Evolutionary conservation across 371 early-diverging fungal genomes (phyloP).

Genomic region (Blakeslea trispora): DNA sequence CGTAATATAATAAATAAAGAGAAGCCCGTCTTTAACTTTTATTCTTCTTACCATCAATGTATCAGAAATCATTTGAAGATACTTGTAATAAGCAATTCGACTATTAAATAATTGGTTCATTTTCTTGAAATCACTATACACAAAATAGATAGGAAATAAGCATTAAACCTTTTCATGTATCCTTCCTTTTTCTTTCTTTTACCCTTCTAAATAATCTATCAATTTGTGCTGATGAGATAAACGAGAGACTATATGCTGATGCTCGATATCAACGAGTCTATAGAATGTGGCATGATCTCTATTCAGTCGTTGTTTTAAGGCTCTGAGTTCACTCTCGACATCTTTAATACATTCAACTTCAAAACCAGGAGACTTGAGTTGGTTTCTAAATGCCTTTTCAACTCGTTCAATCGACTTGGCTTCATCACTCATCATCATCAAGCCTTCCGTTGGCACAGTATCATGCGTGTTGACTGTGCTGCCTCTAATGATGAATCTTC

Average conservation of each 20-base stretch:
- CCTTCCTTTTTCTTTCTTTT: too few relatives aligned
- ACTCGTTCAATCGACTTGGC: not conserved
- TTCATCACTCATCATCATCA: not conserved
- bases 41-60: constrained; percentile 28
- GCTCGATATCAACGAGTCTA: constrained; percentile 2
- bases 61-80: constrained; percentile 61
- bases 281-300: not conserved
- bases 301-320: not conserved
- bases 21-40: too few relatives aligned
- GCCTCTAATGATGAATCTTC: constrained; percentile 30
- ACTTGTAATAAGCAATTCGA: constrained; percentile 59
- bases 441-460: not conserved
- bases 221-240: constrained; percentile 26
- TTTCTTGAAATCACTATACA: constrained; percentile 33
- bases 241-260: not conserved
- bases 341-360: constrained; percentile 16
- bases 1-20: too few relatives aligned
- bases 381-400: constrained; percentile 12
- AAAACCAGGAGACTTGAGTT: not conserved
- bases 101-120: constrained; percentile 39
- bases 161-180: too few relatives aligned
- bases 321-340: constrained; percentile 5
- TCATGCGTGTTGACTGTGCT: not conserved
- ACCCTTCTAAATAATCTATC: constrained; percentile 40
- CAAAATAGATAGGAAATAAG: not conserved